Evolutionary conservation across 139 green algal genomes (phyloP).

Genomic region (Zygnema circumcarinatum): DNA sequence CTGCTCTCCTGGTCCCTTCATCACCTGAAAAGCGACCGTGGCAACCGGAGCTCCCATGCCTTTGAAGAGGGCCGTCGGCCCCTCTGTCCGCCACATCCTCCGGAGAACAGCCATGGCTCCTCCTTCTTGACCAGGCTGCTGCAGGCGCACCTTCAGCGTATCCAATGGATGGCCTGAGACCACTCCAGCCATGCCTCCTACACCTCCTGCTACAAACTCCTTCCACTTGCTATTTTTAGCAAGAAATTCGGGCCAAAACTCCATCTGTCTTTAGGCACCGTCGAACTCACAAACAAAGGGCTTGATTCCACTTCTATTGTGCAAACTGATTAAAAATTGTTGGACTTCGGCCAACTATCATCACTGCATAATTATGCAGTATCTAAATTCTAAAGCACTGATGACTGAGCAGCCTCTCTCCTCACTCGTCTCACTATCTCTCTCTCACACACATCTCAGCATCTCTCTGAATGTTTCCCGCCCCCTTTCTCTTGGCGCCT

Average conservation of each 20-base stretch:
- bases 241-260: constrained; percentile 26
- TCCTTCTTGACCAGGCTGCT: neutral
- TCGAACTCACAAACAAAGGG: neutral
- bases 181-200: constrained; percentile 27
- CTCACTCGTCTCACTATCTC: neutral
- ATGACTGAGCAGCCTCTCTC: neutral
- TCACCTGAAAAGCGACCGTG: constrained; percentile 19
- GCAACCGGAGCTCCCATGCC: constrained; percentile 6
- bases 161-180: constrained; percentile 10
- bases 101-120: neutral
- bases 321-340: neutral
- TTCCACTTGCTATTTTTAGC: neutral
- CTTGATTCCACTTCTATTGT: neutral
- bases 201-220: constrained; percentile 13
- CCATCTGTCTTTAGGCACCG: neutral
- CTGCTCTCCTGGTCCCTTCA: too few species aligned
- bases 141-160: neutral
- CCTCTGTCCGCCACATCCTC: neutral
- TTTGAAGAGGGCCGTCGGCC: neutral
- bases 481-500: too few species aligned
- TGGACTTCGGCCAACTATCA: neutral
- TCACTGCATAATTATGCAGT: neutral
- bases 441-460: too few species aligned
- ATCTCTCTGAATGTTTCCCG: too few species aligned
- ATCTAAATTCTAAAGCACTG: neutral